These are phyloP conservation scores for Nicotiana otophora DNA, from an alignment of 257 asterid species.

Conservation along the genomic window DNA sequence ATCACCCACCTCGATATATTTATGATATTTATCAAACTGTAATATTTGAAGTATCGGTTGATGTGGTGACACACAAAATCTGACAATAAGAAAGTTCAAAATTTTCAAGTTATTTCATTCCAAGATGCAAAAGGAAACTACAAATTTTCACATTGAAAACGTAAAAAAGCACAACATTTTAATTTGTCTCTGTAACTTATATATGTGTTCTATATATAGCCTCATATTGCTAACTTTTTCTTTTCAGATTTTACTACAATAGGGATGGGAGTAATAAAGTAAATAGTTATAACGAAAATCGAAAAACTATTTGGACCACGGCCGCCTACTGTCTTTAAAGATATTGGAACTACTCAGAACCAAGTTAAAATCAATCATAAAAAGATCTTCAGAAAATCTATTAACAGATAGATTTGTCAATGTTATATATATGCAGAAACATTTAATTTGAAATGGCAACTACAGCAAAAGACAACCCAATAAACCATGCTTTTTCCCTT, in stretches of 20 bases:
- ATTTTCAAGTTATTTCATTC: not conserved
- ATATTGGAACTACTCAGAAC: not conserved
- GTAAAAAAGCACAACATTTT: not conserved
- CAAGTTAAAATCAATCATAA: not conserved
- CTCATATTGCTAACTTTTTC: not conserved
- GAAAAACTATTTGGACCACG: not conserved
- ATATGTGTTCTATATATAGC: not conserved
- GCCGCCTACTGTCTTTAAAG: not conserved
- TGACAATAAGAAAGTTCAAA: not conserved
- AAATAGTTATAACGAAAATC: not conserved
- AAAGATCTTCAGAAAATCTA: not conserved
- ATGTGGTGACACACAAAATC: not conserved
- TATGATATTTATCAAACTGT: not conserved
- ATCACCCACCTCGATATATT: not conserved
- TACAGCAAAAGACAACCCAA: not conserved
- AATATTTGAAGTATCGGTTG: not conserved
- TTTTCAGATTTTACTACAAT: not conserved
- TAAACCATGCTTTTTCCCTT: not conserved
- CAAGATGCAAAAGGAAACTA: not conserved
- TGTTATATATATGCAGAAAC: not conserved
- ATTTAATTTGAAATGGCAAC: not conserved
- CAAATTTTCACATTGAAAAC: not conserved
- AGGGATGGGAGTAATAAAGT: not conserved
- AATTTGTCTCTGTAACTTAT: not conserved
- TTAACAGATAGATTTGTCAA: conserved; percentile 2